phyloP scores from a whole-genome alignment of 352 stramenopile genomes.

The Phytophthora megakarya region DNA sequence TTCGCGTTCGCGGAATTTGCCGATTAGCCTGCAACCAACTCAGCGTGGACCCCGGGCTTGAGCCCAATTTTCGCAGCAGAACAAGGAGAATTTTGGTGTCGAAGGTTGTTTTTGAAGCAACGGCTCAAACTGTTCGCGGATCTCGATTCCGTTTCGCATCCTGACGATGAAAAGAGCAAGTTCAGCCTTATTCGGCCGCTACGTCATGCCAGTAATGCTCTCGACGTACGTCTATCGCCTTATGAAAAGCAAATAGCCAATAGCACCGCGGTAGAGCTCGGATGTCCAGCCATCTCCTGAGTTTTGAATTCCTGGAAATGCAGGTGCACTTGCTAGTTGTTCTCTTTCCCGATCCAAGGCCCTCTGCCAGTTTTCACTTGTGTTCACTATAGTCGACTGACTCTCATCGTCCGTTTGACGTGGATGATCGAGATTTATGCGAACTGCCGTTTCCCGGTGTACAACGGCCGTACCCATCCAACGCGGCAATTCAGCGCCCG shows the following conservation, averaged over 20 bases:
- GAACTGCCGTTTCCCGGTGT: conserved; percentile 23
- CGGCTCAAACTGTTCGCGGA: conserved; percentile 14
- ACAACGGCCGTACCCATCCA: conserved; percentile 26
- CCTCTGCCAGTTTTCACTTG: conserved; percentile 30
- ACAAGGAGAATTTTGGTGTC: conserved; percentile 16
- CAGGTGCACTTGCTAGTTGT: conserved; percentile 23
- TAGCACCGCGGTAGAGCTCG: not conserved
- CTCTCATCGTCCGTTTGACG: conserved; percentile 30
- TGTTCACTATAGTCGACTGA: conserved; percentile 6
- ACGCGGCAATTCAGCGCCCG: not conserved
- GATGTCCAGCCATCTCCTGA: conserved; percentile 16
- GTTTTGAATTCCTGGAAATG: conserved; percentile 11
- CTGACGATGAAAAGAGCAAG: conserved; percentile 24
- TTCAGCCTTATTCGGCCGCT: conserved; percentile 19
- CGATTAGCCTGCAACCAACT: conserved; percentile 11
- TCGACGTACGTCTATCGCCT: conserved; percentile 1
- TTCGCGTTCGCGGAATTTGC: conserved; percentile 31
- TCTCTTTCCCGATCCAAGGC: conserved; percentile 24
- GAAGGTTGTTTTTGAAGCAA: conserved; percentile 15
- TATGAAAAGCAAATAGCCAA: not conserved
- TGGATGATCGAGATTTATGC: conserved; percentile 37
- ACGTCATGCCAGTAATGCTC: conserved; percentile 4
- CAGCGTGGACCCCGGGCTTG: conserved; percentile 4
- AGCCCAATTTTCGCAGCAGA: not conserved
- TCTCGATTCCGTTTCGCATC: conserved; percentile 19